Percentiles rank a stretch among this genome's conserved stretches.
phyloP scores from a whole-genome alignment of 306 rosid genomes.

The Leucaena leucocephala region DNA sequence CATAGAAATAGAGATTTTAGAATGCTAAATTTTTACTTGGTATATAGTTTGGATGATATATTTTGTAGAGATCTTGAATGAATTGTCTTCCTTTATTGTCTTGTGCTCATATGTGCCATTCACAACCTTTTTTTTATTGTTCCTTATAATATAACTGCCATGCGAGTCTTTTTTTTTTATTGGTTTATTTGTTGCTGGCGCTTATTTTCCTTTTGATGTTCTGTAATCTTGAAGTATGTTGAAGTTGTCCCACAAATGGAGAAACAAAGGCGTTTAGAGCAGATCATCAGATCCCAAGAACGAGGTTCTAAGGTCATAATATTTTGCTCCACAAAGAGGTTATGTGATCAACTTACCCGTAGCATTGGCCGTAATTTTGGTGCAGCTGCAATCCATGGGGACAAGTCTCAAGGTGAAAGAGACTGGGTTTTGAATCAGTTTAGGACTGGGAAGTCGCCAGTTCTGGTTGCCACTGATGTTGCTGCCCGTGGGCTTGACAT shows the following conservation, averaged over 20 bases:
- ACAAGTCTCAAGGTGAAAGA: slow-evolving; percentile 95
- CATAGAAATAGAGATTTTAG: neutral
- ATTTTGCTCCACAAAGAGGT: slow-evolving; percentile 94
- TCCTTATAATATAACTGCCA: neutral
- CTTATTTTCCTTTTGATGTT: slow-evolving; percentile 11
- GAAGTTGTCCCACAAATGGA: slow-evolving; percentile 98
- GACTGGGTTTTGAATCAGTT: slow-evolving; percentile 95
- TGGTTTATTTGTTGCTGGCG: neutral
- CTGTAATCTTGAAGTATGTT: slow-evolving; percentile 66
- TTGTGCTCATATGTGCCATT: neutral
- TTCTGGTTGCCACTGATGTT: slow-evolving; percentile 96
- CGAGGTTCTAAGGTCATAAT: slow-evolving; percentile 88
- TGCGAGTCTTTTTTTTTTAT: neutral
- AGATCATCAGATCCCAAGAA: slow-evolving; percentile 91
- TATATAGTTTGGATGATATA: neutral
- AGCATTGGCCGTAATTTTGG: slow-evolving; percentile 88
- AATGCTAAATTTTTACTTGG: neutral
- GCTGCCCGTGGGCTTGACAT: slow-evolving; percentile 99
- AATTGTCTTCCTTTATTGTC: neutral
- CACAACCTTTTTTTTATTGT: neutral
- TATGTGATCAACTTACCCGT: slow-evolving; percentile 95
- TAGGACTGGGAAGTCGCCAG: slow-evolving; percentile 87
- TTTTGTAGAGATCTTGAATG: neutral
- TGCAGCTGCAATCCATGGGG: slow-evolving; percentile 98
- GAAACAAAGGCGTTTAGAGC: slow-evolving; percentile 96